A percentile compares a stretch with the other conserved stretches of the same genome.
These are phyloP conservation scores for Tribonema minus DNA, from an alignment of 108 stramenopile genomes.

Conservation along the genomic window DNA sequence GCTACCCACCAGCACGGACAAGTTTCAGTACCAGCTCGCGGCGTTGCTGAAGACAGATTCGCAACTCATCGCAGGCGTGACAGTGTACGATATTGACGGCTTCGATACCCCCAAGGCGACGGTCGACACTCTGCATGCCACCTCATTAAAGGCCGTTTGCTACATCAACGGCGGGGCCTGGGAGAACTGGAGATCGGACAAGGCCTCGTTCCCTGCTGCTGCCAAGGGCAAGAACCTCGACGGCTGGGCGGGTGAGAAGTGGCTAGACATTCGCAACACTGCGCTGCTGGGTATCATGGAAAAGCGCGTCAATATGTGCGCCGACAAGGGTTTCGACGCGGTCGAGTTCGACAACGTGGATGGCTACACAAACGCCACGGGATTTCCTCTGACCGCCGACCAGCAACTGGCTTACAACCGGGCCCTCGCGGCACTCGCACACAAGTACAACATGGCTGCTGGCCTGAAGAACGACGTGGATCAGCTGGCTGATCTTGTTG, in stretches of 20 bases:
- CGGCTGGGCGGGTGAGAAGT: not conserved
- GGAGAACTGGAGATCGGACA: not conserved
- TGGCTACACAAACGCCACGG: not conserved
- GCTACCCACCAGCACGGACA: no score
- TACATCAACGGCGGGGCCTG: conserved; percentile 6
- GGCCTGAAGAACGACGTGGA: conserved; percentile 23
- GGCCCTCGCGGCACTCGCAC: not conserved
- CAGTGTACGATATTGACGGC: no score
- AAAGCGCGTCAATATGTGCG: not conserved
- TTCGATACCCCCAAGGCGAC: not conserved
- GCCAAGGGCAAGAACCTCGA: not conserved
- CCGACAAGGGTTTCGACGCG: not conserved
- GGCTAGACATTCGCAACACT: not conserved
- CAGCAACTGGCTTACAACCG: not conserved
- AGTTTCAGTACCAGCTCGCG: no score
- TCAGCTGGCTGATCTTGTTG: not conserved
- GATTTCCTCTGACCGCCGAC: not conserved
- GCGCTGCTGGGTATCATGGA: conserved; percentile 3
- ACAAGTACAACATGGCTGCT: not conserved
- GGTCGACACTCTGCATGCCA: not conserved
- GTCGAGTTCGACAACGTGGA: conserved; percentile 15
- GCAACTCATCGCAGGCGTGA: no score
- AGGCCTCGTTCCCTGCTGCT: not conserved
- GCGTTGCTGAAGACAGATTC: no score
- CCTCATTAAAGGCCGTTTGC: not conserved